A percentile compares a stretch with the other conserved stretches of the same genome.
phyloP scores from a whole-genome alignment of 306 rosid genomes.

The Hippophae rhamnoides region DNA sequence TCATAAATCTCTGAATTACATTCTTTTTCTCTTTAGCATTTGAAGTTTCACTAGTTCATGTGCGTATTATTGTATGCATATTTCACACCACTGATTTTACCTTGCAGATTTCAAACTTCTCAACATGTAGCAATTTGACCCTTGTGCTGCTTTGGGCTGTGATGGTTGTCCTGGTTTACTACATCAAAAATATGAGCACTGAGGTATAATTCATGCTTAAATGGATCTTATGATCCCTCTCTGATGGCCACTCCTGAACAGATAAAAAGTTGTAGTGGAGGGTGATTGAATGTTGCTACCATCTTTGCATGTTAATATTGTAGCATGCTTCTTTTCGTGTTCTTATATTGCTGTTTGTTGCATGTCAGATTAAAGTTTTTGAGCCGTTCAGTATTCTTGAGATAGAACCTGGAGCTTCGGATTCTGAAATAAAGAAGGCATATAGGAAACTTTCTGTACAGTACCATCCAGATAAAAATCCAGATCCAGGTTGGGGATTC shows the following conservation, averaged over 20 bases:
- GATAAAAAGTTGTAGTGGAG: too few relatives aligned
- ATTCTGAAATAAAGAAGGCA: slow-evolving; percentile 78
- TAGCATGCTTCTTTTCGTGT: neutral
- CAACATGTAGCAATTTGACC: slow-evolving; percentile 72
- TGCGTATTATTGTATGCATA: neutral
- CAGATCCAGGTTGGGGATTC: slow-evolving; percentile 49
- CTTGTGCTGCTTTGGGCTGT: slow-evolving; percentile 72
- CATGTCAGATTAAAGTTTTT: slow-evolving; percentile 58
- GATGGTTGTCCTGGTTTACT: slow-evolving; percentile 78
- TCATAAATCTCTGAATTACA: neutral
- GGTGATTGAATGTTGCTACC: too few relatives aligned
- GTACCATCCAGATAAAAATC: slow-evolving; percentile 97
- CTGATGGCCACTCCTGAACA: slow-evolving; percentile 7
- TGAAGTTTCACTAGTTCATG: neutral
- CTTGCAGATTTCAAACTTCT: slow-evolving; percentile 82
- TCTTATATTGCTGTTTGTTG: slow-evolving; percentile 4
- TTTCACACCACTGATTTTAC: neutral
- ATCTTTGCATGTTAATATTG: too few relatives aligned
- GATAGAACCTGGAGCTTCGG: slow-evolving; percentile 66
- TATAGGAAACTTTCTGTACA: slow-evolving; percentile 82
- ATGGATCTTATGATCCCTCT: neutral
- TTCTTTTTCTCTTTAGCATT: neutral
- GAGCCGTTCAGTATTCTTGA: slow-evolving; percentile 88
- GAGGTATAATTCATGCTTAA: slow-evolving; percentile 52
- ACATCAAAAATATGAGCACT: slow-evolving; percentile 68